Percentiles rank a stretch among this genome's conserved stretches.
phyloP scores from a whole-genome alignment of 2,329 filamentous ascomycete species.

The Beauveria asiatica region DNA sequence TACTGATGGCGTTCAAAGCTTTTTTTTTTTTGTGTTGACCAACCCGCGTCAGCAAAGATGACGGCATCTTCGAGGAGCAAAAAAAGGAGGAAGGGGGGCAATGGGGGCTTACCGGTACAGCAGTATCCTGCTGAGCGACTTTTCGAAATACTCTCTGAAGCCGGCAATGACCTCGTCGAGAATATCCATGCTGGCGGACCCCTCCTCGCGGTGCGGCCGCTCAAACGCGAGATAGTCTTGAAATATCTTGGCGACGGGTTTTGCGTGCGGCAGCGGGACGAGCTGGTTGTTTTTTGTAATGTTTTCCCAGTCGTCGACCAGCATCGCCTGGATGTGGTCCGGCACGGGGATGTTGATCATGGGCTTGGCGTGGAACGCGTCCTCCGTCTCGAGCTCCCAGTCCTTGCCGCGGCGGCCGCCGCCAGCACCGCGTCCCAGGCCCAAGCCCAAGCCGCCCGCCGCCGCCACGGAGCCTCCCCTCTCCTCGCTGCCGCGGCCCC shows the following conservation, averaged over 20 bases:
- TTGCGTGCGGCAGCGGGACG: constrained; percentile 70
- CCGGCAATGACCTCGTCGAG: constrained; percentile 83
- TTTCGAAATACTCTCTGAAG: constrained; percentile 89
- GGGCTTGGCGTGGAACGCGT: constrained; percentile 73
- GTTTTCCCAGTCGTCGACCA: constrained; percentile 99
- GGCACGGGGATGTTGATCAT: constrained; percentile 81
- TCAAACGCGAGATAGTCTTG: constrained; percentile 71
- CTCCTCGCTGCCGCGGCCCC: constrained; percentile 69
- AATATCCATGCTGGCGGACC: constrained; percentile 69
- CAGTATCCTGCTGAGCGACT: constrained; percentile 75
- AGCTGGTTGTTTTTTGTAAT: constrained; percentile 92
- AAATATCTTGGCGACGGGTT: constrained; percentile 69
- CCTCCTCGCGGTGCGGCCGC: constrained; percentile 53
- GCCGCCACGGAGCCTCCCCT: constrained; percentile 46
- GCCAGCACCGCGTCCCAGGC: constrained; percentile 44
- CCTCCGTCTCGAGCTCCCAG: constrained; percentile 84
- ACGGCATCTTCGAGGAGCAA: no score
- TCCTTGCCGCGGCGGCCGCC: constrained; percentile 70
- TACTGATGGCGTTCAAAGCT: constrained; percentile 90
- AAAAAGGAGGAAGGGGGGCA: background rate
- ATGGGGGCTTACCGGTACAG: constrained; percentile 57
- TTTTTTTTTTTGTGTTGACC: constrained; percentile 22
- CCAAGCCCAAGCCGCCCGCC: constrained; percentile 36
- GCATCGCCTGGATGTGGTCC: constrained; percentile 79
- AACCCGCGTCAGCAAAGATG: constrained; percentile 12